Conservation (phyloP, 768 basidiomycete genomes). For the Pleurotus ostreatus region DNA sequence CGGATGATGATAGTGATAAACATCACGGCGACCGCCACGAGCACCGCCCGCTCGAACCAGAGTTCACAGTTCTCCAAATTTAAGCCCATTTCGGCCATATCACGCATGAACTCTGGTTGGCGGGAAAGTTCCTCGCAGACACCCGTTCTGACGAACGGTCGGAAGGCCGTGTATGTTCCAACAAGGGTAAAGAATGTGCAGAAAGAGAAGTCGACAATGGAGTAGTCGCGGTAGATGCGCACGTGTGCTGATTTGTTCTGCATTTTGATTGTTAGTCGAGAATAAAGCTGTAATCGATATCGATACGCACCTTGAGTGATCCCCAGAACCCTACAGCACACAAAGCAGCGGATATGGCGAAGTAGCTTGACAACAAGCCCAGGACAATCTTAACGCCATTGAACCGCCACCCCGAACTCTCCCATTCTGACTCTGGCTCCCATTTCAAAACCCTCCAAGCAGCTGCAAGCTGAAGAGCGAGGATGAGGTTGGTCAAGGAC, state of each 20-base stretch:
- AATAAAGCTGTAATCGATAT: not conserved
- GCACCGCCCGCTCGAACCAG: slow-evolving; percentile 66
- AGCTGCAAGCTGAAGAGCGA: slow-evolving; percentile 33
- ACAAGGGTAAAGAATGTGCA: slow-evolving; percentile 54
- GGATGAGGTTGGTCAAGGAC: slow-evolving; percentile 26
- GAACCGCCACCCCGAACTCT: slow-evolving; percentile 31
- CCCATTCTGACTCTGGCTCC: slow-evolving; percentile 48
- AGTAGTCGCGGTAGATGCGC: slow-evolving; percentile 79
- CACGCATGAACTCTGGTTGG: slow-evolving; percentile 71
- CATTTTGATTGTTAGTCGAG: slow-evolving; percentile 5
- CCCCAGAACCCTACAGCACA: slow-evolving; percentile 65
- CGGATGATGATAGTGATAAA: slow-evolving; percentile 61
- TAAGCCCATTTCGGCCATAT: slow-evolving; percentile 66
- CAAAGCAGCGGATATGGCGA: slow-evolving; percentile 59
- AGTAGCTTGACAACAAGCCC: slow-evolving; percentile 62
- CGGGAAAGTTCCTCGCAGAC: slow-evolving; percentile 74
- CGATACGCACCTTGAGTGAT: slow-evolving; percentile 54
- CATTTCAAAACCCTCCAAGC: slow-evolving; percentile 35
- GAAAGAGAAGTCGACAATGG: slow-evolving; percentile 75
- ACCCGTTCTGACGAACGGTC: slow-evolving; percentile 46
- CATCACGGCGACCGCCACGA: slow-evolving; percentile 55
- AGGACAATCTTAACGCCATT: slow-evolving; percentile 52
- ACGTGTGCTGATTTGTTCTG: slow-evolving; percentile 64
- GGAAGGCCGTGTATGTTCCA: slow-evolving; percentile 58
- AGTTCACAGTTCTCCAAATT: slow-evolving; percentile 78